phyloP scores from a whole-genome alignment of 1,284 basidiomycete genomes.

The Cutaneotrichosporon cyanovorans region DNA sequence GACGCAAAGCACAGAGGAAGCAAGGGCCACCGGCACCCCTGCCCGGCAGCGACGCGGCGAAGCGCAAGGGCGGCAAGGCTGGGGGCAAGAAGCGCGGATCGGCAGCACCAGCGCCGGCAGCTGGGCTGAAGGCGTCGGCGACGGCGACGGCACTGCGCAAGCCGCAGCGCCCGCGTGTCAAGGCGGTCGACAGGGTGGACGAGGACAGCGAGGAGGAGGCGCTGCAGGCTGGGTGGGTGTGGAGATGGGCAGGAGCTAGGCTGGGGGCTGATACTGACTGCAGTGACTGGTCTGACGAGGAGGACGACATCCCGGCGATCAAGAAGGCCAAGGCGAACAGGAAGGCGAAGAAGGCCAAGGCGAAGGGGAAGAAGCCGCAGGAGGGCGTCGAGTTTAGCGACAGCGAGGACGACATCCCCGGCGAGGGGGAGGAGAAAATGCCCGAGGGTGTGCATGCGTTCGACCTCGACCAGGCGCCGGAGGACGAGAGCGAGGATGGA shows the following conservation, averaged over 20 bases:
- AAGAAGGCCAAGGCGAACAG: conserved; percentile 55
- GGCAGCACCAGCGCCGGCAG: conserved; percentile 21
- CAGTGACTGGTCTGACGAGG: conserved; percentile 46
- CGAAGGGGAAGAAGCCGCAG: conserved; percentile 29
- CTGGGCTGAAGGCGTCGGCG: conserved; percentile 20
- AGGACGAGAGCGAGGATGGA: conserved; percentile 28
- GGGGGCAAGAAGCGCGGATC: conserved; percentile 33
- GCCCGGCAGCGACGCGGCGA: conserved; percentile 9
- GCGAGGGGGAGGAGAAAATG: conserved; percentile 34
- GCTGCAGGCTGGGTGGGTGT: conserved; percentile 35
- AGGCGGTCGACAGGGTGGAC: conserved; percentile 36
- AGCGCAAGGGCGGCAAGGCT: conserved; percentile 5
- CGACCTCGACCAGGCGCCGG: conserved; percentile 44
- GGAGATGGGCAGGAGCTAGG: too few species aligned
- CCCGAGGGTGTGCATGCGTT: conserved; percentile 43
- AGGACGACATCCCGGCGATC: conserved; percentile 44
- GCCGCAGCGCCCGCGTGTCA: conserved; percentile 19
- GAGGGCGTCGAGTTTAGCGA: conserved; percentile 43
- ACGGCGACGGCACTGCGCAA: conserved; percentile 5
- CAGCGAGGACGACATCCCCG: conserved; percentile 55
- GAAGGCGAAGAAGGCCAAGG: conserved; percentile 34
- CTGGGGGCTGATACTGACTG: neutral
- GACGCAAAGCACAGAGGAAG: conserved; percentile 83
- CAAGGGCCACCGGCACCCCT: conserved; percentile 68
- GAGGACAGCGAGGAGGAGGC: conserved; percentile 43